phyloP scores from a whole-genome alignment of 2,329 filamentous ascomycete species.

The Hymenoscyphus fraxineus region DNA sequence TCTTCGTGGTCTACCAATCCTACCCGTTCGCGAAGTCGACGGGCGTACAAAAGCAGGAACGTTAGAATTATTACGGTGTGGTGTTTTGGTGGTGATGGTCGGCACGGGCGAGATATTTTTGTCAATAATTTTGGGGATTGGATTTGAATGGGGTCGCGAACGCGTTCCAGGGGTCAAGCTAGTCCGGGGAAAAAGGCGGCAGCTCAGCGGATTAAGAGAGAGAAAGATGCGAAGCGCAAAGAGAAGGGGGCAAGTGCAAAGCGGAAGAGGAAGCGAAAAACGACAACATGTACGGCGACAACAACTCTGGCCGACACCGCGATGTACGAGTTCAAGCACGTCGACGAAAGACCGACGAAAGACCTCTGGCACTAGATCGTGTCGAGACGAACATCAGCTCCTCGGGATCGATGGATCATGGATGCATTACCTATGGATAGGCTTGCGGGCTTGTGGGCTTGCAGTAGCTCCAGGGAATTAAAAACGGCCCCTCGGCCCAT shows the following conservation, averaged over 20 bases:
- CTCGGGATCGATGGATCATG: neutral
- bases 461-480: neutral
- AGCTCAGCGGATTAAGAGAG: neutral
- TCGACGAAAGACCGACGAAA: neutral
- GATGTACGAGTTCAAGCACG: neutral
- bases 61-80: neutral
- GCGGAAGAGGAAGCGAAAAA: neutral
- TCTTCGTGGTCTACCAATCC: slow-evolving; percentile 20
- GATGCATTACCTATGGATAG: neutral
- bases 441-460: neutral
- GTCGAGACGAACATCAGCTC: neutral
- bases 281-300: neutral
- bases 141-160: neutral
- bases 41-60: slow-evolving; percentile 3
- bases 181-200: neutral
- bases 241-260: neutral
- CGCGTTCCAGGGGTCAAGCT: neutral
- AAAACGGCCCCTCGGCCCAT: neutral
- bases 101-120: neutral
- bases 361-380: neutral
- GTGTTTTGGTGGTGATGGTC: neutral
- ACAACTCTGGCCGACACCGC: neutral
- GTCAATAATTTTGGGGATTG: neutral
- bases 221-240: neutral
- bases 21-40: slow-evolving; percentile 9